Evolutionary conservation across 352 stramenopile species (phyloP).

Genomic region (Pythium utonaiense): DNA sequence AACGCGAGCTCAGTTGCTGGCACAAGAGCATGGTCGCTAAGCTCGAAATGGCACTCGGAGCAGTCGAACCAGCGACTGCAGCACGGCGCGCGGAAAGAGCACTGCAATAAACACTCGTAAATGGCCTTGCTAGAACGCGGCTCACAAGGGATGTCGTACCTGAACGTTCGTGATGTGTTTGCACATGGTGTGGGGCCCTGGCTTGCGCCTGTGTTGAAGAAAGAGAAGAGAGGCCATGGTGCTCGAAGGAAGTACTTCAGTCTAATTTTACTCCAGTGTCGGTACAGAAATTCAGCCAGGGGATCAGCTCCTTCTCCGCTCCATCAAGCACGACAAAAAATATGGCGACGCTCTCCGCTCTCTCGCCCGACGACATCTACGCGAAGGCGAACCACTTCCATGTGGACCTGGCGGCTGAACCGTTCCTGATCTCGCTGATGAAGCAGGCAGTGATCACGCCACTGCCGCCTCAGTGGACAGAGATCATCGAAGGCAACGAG

Average conservation of each 20-base stretch:
- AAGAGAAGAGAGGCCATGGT: too few relatives aligned
- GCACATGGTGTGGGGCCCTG: conserved; percentile 33
- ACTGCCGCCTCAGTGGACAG: conserved; percentile 32
- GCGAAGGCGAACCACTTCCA: conserved; percentile 32
- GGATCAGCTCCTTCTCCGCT: neutral
- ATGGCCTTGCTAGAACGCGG: too few relatives aligned
- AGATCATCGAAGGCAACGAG: neutral
- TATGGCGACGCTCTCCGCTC: conserved; percentile 2
- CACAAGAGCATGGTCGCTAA: conserved; percentile 50
- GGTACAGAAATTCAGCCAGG: too few relatives aligned
- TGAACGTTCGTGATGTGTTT: conserved; percentile 45
- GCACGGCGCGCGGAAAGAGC: conserved; percentile 62
- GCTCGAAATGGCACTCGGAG: conserved; percentile 70
- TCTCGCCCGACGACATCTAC: conserved; percentile 49
- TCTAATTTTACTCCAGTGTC: neutral
- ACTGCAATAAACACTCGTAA: too few relatives aligned
- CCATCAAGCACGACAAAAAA: neutral
- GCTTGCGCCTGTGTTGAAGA: neutral
- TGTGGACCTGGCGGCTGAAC: conserved; percentile 44
- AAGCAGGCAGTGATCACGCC: conserved; percentile 46
- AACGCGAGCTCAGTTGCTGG: conserved; percentile 49
- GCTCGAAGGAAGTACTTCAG: neutral
- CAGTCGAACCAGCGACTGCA: conserved; percentile 80
- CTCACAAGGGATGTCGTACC: conserved; percentile 7
- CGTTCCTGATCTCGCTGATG: conserved; percentile 46